phyloP scores from a whole-genome alignment of 768 basidiomycete species.

The Heimioporus sp. region DNA sequence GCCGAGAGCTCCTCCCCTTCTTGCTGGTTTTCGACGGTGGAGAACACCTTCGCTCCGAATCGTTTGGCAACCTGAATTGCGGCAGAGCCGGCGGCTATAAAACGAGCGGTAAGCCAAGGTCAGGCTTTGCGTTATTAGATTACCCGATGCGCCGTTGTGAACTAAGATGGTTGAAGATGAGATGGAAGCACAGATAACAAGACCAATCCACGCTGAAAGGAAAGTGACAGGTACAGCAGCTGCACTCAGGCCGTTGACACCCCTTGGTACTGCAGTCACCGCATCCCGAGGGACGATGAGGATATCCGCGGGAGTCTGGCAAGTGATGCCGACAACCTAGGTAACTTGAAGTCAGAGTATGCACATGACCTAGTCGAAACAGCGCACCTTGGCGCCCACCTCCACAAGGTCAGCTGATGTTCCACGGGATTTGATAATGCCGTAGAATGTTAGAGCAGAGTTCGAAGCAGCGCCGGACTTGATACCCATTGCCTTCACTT shows the following conservation, averaged over 20 bases:
- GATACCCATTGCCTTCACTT: conserved; percentile 14
- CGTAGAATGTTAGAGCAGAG: conserved; percentile 18
- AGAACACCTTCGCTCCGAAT: conserved; percentile 16
- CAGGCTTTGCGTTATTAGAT: too few species aligned
- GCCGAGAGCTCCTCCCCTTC: conserved; percentile 17
- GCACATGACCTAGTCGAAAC: not conserved
- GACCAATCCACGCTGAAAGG: conserved; percentile 28
- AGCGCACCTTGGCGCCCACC: conserved; percentile 8
- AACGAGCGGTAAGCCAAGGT: not conserved
- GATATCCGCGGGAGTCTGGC: conserved; percentile 13
- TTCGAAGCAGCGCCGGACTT: conserved; percentile 3
- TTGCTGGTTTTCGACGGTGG: conserved; percentile 16
- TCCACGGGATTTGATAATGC: conserved; percentile 18
- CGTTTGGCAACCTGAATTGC: conserved; percentile 28
- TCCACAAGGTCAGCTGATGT: conserved; percentile 1
- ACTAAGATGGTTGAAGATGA: conserved; percentile 22
- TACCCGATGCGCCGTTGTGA: conserved; percentile 28
- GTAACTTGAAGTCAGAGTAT: not conserved
- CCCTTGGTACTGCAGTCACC: conserved; percentile 12
- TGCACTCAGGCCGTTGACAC: conserved; percentile 14
- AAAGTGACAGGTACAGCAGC: conserved; percentile 21
- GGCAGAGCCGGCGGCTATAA: conserved; percentile 20
- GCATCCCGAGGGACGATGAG: conserved; percentile 14
- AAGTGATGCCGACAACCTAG: conserved; percentile 20
- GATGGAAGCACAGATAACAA: conserved; percentile 17